phyloP scores from a whole-genome alignment of 148 eudicot species.

The Fagopyrum esculentum region DNA sequence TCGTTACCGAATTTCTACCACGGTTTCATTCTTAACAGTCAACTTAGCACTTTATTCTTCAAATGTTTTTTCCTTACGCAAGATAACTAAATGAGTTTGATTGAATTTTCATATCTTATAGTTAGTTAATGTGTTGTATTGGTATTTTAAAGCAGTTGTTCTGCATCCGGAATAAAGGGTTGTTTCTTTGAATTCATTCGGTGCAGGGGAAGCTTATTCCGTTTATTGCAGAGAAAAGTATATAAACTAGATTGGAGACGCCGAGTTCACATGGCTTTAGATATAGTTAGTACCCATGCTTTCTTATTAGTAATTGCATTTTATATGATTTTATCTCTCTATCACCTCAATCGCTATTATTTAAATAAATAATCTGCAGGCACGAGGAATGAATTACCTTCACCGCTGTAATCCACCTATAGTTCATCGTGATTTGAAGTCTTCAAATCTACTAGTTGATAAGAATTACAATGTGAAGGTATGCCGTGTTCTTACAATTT shows the following conservation, averaged over 20 bases:
- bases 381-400: slow-evolving; percentile 91
- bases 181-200: background rate
- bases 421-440: slow-evolving; percentile 87
- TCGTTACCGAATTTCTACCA: slow-evolving; percentile 93
- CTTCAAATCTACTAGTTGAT: slow-evolving; percentile 25
- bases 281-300: slow-evolving; percentile 7
- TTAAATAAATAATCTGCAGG: slow-evolving; percentile 31
- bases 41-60: slow-evolving; percentile 9
- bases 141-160: background rate
- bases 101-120: background rate
- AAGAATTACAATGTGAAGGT: slow-evolving; percentile 38
- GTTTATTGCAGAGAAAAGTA: background rate
- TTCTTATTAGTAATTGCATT: background rate
- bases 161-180: background rate
- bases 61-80: background rate
- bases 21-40: slow-evolving; percentile 42
- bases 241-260: slow-evolving; percentile 11
- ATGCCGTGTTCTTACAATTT: no score
- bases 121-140: background rate
- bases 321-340: background rate
- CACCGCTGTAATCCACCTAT: slow-evolving; percentile 82
- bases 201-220: slow-evolving; percentile 11
- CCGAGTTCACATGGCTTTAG: slow-evolving; percentile 11
- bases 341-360: background rate
- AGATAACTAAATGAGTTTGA: background rate